Percentiles rank a stretch among this genome's conserved stretches.
Conservation (phyloP, 2,329 filamentous ascomycete species). For the Pseudogymnoascus pannorum region DNA sequence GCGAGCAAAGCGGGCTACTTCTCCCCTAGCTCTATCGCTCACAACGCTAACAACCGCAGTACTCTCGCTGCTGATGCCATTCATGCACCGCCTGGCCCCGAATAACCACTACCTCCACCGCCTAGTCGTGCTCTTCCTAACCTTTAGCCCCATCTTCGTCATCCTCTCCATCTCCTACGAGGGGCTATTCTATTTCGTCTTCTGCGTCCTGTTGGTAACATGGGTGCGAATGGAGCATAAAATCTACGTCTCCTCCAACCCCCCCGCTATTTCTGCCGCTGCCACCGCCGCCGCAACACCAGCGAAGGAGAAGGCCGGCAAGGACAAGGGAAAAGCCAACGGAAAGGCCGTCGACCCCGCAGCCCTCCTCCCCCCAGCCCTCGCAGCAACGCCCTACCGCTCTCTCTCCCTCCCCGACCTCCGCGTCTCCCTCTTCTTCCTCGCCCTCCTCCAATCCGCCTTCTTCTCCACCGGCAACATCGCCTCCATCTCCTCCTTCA, state of each 20-base stretch:
- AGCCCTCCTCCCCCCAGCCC: conserved; percentile 17
- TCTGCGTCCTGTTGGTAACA: conserved; percentile 70
- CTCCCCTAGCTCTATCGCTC: not conserved
- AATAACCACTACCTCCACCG: conserved; percentile 87
- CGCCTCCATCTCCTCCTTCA: conserved; percentile 88
- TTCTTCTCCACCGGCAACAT: conserved; percentile 98
- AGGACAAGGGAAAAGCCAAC: conserved; percentile 13
- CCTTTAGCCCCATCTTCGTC: conserved; percentile 88
- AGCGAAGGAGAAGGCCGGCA: not conserved
- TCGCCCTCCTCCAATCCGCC: conserved; percentile 86
- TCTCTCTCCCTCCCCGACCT: conserved; percentile 74
- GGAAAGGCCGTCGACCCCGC: conserved; percentile 13
- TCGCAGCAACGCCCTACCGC: conserved; percentile 38
- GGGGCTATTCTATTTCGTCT: conserved; percentile 89
- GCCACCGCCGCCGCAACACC: conserved; percentile 18
- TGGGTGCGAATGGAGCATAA: conserved; percentile 92
- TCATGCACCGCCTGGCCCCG: conserved; percentile 71
- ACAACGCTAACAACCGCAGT: conserved; percentile 37
- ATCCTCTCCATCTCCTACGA: conserved; percentile 97
- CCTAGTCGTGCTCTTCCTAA: conserved; percentile 80
- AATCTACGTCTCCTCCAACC: conserved; percentile 45
- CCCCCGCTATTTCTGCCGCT: conserved; percentile 14
- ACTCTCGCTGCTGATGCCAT: conserved; percentile 67
- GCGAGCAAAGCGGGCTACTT: not conserved
- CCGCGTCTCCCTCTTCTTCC: conserved; percentile 87